Evolutionary conservation across 140 eudicot genomes (phyloP).

Genomic region (Oenanthe javanica): DNA sequence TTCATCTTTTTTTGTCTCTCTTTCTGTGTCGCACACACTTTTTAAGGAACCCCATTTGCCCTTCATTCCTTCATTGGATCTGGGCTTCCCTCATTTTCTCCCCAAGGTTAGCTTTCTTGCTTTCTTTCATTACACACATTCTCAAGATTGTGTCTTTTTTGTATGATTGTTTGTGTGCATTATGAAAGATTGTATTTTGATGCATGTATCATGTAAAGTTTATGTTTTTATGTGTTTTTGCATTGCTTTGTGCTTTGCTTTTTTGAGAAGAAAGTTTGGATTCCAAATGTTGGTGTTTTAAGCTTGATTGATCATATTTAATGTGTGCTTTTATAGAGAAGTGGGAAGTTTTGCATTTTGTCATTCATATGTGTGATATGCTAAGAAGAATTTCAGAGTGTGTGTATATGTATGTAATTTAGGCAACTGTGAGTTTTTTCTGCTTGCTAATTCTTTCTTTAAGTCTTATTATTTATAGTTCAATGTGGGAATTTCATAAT

Average conservation of each 20-base stretch:
- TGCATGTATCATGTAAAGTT: background rate
- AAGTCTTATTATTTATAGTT: background rate
- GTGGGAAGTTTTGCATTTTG: background rate
- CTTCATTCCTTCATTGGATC: slow-evolving; percentile 16
- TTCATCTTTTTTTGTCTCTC: slow-evolving; percentile 29
- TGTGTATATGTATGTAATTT: background rate
- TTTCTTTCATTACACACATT: background rate
- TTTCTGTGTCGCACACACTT: slow-evolving; percentile 25
- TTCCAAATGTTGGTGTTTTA: background rate
- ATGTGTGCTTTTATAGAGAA: background rate
- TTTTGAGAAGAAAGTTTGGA: background rate
- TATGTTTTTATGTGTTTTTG: background rate
- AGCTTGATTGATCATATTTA: background rate
- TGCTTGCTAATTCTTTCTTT: background rate
- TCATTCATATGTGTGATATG: background rate
- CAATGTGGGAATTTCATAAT: background rate
- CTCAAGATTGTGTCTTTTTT: background rate
- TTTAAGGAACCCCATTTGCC: background rate
- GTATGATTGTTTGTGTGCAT: background rate
- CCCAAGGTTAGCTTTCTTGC: background rate
- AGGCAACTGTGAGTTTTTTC: background rate
- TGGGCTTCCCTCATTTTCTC: slow-evolving; percentile 14
- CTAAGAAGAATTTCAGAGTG: background rate
- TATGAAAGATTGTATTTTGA: slow-evolving; percentile 4
- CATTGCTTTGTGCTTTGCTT: background rate